Evolutionary conservation across 345 rosid genomes (phyloP), one percentile per base, ranked within the genome.

Genomic region (Salix udensis): DNA sequence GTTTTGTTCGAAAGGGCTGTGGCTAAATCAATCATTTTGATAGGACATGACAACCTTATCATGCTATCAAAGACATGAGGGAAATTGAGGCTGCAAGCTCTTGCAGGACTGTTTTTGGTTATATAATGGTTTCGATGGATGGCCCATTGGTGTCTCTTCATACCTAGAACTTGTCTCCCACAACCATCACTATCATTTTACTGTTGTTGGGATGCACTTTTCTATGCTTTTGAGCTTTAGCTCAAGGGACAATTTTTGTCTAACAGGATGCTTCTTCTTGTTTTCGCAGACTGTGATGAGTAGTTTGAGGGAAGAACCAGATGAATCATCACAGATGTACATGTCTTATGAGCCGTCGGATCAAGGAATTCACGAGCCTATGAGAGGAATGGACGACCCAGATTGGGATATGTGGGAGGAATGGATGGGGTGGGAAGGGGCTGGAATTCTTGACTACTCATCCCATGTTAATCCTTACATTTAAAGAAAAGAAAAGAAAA

Each of bases 371-470:
- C 87, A 88, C 7, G 97, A 90, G 60, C 82, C 85, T n/a, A 77
- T 83, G 72, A 81, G 84, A 40, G 98, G 89, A 79, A 85, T 86
- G 91, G 46, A 85, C 44, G 91, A 92, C 73, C 85, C 87, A 24
- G 94, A 92, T 37, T 89, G 88, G 76, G 97, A 89, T 37, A 53
- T 94, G 79, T 92, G 98, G 97, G 98, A 95, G 15, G 97, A 91
- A 75, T 95, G 98, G 97, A 95, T 95, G 98, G 97, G 97, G 16
- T 95, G 97, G 96, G 98, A 95, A 85, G 97, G 98, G 42, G 98
- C 94, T 46, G 97, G 97, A 31, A 91, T 91, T 30, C 76, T 93
- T 0, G 97, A 88, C 71, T 95, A 93, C 80, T 68, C 97, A 7
- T 90, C 97, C 10, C 98, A 95, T 52, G 76, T 93, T 26, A 94